A percentile compares a stretch with the other conserved stretches of the same genome.
Conservation (phyloP, 2,329 filamentous ascomycete species). For the Aspergillus amoenus region DNA sequence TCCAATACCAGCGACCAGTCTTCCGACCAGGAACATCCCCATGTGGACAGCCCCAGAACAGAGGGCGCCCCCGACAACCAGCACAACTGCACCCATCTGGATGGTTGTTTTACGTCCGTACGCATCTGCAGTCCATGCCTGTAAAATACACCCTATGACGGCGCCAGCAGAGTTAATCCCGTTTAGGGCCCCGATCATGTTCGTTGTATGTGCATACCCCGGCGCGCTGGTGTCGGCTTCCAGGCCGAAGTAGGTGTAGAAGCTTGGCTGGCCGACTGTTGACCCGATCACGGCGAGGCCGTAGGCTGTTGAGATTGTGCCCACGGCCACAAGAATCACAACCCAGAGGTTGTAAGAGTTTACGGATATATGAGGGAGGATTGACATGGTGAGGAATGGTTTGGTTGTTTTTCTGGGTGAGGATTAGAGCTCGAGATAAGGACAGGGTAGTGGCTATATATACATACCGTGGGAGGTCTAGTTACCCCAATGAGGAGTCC, state of each 20-base stretch:
- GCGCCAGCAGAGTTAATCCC: slow-evolving; percentile 47
- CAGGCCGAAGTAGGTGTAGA: slow-evolving; percentile 45
- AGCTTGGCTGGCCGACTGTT: slow-evolving; percentile 48
- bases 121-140: slow-evolving; percentile 41
- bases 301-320: slow-evolving; percentile 35
- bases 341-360: slow-evolving; percentile 36
- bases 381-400: not conserved
- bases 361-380: not conserved
- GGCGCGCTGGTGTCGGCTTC: slow-evolving; percentile 34
- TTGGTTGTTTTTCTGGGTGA: not conserved
- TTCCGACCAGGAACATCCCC: slow-evolving; percentile 6
- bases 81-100: slow-evolving; percentile 14
- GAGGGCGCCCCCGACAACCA: not conserved
- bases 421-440: not conserved
- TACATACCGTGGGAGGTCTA: not conserved
- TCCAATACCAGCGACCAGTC: not conserved
- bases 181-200: slow-evolving; percentile 47
- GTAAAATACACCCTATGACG: slow-evolving; percentile 37
- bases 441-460: not conserved
- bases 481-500: too few relatives aligned
- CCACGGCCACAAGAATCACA: slow-evolving; percentile 34
- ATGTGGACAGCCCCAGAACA: not conserved
- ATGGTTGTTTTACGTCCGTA: slow-evolving; percentile 35
- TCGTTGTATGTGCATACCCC: slow-evolving; percentile 43
- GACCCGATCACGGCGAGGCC: slow-evolving; percentile 41